Conservation (phyloP, 192 early-diverging fungal species). For the Coemansia umbellata region DNA sequence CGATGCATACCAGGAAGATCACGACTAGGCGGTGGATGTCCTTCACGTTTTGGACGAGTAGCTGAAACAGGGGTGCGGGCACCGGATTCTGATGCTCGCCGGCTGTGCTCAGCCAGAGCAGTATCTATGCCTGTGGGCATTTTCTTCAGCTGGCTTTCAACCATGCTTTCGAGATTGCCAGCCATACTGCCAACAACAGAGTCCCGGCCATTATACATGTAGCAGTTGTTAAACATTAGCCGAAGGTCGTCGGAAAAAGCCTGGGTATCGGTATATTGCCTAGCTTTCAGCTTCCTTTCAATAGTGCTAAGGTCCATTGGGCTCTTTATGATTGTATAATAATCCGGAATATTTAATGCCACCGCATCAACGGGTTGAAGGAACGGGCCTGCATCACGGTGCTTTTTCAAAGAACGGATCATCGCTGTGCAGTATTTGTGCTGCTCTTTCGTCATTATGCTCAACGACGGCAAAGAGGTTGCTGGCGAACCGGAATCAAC, state of each 20-base stretch:
- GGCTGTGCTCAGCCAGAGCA: conserved; percentile 34
- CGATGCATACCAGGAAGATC: conserved; percentile 42
- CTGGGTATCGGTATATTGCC: conserved; percentile 60
- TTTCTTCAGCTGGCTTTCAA: conserved; percentile 65
- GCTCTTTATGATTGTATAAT: conserved; percentile 63
- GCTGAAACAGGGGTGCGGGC: conserved; percentile 46
- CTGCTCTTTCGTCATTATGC: conserved; percentile 72
- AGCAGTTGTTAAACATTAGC: conserved; percentile 77
- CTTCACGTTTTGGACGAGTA: conserved; percentile 63
- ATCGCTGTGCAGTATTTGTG: conserved; percentile 77
- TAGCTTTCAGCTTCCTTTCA: conserved; percentile 61
- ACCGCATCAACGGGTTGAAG: conserved; percentile 76
- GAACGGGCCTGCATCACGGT: conserved; percentile 85
- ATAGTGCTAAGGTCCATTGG: conserved; percentile 82
- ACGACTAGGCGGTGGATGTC: conserved; percentile 55
- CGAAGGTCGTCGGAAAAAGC: conserved; percentile 67
- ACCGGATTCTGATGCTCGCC: conserved; percentile 34
- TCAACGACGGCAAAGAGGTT: neutral
- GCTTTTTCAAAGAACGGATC: conserved; percentile 68
- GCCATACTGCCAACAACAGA: conserved; percentile 66
- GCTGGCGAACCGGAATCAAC: neutral
- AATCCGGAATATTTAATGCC: conserved; percentile 76
- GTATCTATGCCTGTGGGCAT: conserved; percentile 62
- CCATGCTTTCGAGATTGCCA: conserved; percentile 64
- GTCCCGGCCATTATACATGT: conserved; percentile 74